Percentiles rank a stretch among this genome's conserved stretches.
These are phyloP conservation scores for Globisporangium acanthophoron DNA, from an alignment of 352 stramenopile species.

Conservation along the genomic window DNA sequence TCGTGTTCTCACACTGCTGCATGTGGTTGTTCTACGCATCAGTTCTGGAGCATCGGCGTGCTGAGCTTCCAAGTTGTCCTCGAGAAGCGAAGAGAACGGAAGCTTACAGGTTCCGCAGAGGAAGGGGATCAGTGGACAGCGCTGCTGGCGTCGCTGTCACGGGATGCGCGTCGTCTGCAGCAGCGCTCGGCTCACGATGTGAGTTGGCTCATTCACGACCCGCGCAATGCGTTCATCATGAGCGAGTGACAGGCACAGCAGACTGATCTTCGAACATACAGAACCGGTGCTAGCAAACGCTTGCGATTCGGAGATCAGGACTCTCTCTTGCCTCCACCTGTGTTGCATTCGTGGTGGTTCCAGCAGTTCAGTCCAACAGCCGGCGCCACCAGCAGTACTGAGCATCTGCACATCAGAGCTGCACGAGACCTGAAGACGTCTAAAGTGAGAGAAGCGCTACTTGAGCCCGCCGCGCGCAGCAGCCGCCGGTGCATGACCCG, in stretches of 20 bases:
- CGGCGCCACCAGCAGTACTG: background rate
- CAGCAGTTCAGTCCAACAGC: background rate
- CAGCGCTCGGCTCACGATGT: constrained; percentile 6
- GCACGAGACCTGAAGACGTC: too few relatives aligned
- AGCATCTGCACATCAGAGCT: too few relatives aligned
- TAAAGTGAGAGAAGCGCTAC: too few relatives aligned
- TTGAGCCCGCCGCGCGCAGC: background rate
- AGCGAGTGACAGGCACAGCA: constrained; percentile 9
- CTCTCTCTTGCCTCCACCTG: too few relatives aligned
- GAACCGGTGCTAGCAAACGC: too few relatives aligned
- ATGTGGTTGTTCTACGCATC: background rate
- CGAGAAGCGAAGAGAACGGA: constrained; percentile 8
- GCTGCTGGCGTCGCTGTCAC: constrained; percentile 2
- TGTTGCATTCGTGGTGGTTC: background rate
- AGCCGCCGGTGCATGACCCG: constrained; percentile 24
- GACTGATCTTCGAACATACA: too few relatives aligned
- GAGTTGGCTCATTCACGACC: constrained; percentile 22
- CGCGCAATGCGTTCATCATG: constrained; percentile 22
- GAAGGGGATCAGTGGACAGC: background rate
- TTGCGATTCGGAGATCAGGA: too few relatives aligned
- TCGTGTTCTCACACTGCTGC: background rate
- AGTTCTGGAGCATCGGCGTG: constrained; percentile 43
- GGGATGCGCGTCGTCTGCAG: constrained; percentile 19
- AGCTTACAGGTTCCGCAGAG: background rate
- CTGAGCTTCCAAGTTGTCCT: constrained; percentile 32